Evolutionary conservation across 2,329 filamentous ascomycete species (phyloP), one percentile per base, ranked within the genome.

Genomic region (Xylaria sp.): DNA sequence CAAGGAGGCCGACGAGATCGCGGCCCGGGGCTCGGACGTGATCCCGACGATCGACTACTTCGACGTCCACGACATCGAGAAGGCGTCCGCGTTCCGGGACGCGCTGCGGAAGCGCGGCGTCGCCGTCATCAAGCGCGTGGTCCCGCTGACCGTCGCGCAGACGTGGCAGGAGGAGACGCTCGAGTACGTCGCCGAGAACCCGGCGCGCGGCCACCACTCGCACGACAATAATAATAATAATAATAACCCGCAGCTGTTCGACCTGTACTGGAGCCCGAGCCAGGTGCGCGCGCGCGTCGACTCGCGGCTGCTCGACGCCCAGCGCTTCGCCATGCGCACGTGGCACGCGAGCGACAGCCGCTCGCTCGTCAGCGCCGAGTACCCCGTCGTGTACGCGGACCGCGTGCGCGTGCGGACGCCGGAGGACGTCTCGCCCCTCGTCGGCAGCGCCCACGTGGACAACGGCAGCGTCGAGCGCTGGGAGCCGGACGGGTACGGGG

Each of bases 391-490:
- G 3, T 94, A 94, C 75, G 91, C 89, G 1, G 92, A 94, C 76
- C 86, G 91, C 1, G 82, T 93, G 9, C 88, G 90, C 0, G 92
- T 94, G 71, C 85, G 92, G 1, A 85, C 86, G 69, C 91, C 92
- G 0, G 91, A 91, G 8, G 91, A 93, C 76, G 82, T 85, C 0
- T 84, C 85, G 34, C 84, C 85, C 1, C 93, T 93, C 72, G 88
- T 89, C 0, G 85, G 92, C 0, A 90, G 91, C 0, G 90, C 91
- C 1, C 92, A 94, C 76, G 83, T 91, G 2, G 92, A 94, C 75
- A 90, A 91, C 30, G 92, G 92, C 42, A 92, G 90, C 65, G 86
- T 93, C 0, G 92, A 94, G 80, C 85, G 92, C 3, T 94, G 92
- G 92, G 91, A 93, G 78, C 83, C 84, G 30, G 82, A 87, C 0